Evolutionary conservation across 2,329 filamentous ascomycete species (phyloP).

Genomic region (Trichophyton benhamiae): DNA sequence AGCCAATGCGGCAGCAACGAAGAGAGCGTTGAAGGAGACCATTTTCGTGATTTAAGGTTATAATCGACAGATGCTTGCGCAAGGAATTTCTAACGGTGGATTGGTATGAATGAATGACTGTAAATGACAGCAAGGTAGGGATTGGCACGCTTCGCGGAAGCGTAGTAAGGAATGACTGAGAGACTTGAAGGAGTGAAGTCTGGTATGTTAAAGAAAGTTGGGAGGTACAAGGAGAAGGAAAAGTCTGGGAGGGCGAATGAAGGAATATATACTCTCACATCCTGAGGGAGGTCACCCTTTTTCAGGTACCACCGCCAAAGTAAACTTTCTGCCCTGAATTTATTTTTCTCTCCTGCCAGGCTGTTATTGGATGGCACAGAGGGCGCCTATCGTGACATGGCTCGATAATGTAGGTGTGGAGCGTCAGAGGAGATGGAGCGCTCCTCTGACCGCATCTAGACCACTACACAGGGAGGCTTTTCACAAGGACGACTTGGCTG

Average conservation of each 20-base stretch:
- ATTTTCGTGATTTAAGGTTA: slow-evolving; percentile 18
- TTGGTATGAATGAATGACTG: slow-evolving; percentile 7
- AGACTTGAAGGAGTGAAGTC: slow-evolving; percentile 13
- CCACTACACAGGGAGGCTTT: not conserved
- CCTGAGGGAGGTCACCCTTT: not conserved
- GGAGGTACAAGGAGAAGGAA: not conserved
- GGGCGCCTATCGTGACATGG: slow-evolving; percentile 3
- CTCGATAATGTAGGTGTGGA: not conserved
- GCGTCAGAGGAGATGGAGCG: not conserved
- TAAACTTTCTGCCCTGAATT: slow-evolving; percentile 1
- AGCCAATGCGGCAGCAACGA: slow-evolving; percentile 25
- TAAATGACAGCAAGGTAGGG: slow-evolving; percentile 12
- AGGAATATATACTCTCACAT: not conserved
- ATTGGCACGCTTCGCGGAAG: slow-evolving; percentile 12
- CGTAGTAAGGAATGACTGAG: slow-evolving; percentile 24
- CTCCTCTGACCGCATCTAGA: not conserved
- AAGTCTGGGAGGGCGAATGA: slow-evolving; percentile 3
- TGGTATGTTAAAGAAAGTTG: slow-evolving; percentile 5
- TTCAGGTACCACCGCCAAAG: not conserved
- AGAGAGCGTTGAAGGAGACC: slow-evolving; percentile 25
- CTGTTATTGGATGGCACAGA: not conserved
- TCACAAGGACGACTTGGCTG: not conserved
- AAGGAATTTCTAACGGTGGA: not conserved
- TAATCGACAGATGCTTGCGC: not conserved
- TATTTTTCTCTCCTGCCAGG: not conserved